Percentiles rank a stretch among this genome's conserved stretches.
phyloP scores from a whole-genome alignment of 257 asterid genomes.

The Primulina tabacum region DNA sequence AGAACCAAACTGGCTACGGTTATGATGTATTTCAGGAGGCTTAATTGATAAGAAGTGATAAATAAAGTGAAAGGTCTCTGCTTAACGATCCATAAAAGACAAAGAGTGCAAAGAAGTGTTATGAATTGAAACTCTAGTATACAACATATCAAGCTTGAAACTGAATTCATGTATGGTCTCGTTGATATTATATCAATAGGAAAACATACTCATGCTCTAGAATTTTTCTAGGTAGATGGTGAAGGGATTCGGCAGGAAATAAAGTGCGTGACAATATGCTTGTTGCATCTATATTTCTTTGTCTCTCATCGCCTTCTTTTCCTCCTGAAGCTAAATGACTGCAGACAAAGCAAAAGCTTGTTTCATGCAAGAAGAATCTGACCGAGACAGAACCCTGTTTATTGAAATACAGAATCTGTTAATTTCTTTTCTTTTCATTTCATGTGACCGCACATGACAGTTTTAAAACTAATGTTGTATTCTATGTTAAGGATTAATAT shows the following conservation, averaged over 20 bases:
- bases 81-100: too few relatives aligned
- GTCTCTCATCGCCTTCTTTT: slow-evolving; percentile 43
- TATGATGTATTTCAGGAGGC: slow-evolving; percentile 17
- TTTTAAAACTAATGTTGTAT: neutral
- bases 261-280: slow-evolving; percentile 44
- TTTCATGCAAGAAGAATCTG: slow-evolving; percentile 33
- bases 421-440: slow-evolving; percentile 23
- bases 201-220: slow-evolving; percentile 58
- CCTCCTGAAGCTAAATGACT: slow-evolving; percentile 40
- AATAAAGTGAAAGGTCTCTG: too few relatives aligned
- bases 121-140: neutral
- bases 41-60: neutral
- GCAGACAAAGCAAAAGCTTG: slow-evolving; percentile 39
- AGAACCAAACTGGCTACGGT: slow-evolving; percentile 25
- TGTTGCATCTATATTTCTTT: slow-evolving; percentile 50
- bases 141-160: neutral
- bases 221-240: slow-evolving; percentile 51
- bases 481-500: slow-evolving; percentile 4
- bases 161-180: neutral
- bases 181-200: slow-evolving; percentile 4
- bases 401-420: neutral
- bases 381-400: slow-evolving; percentile 36
- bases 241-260: slow-evolving; percentile 41
- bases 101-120: too few relatives aligned
- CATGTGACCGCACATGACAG: neutral